Base-by-base conservation (phyloP, 805 yeast species). In the Trichomonascus vanleenenianus region DNA sequence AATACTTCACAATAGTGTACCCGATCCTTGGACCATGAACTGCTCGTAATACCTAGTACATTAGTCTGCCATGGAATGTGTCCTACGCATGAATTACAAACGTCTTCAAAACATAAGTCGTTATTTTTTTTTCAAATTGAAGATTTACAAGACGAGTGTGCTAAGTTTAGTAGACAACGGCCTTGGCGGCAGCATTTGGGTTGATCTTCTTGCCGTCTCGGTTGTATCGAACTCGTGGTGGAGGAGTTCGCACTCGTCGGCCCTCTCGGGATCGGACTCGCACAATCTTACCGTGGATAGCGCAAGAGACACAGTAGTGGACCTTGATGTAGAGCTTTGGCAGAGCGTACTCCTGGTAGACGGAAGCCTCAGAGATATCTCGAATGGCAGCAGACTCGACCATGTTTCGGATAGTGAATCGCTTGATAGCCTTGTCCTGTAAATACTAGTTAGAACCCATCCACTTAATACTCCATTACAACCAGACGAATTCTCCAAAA, bases 361-460 rank as follows among this genome's bases (percentile, higher is more conserved):
- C 97, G 53, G 97, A 89, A 66, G 98, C 98, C 78, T 93, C 99
- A 65, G 96, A 85, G 75, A 93, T 81, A 77, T 93, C 99, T 83
- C 99, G 89, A 71, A 93, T 95, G 68, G 98, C 73, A 73, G 98
- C 98, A 64, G 96, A 93, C 82, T 93, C 99, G 66, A 93, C 99
- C 91, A 93, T 93, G 95, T 93, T 93, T 81, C 97, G 86, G 85
- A 93, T 83, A 75, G 96, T 88, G 82, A 93, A 95, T 80, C 99
- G 87, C 93, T 93, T 93, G 86, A 93, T 93, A 75, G 98, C 97
- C 85, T 93, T 93, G 75, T 93, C 99, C 85, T 39, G 25, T 30
- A 22, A 4, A 30, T 30, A 14, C n/a, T n/a, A n/a, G n/a, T n/a
- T n/a, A n/a, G n/a, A n/a, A n/a, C n/a, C n/a, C n/a, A n/a, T n/a